phyloP scores from a whole-genome alignment of 805 yeast genomes.

The Cyberlindnera euphorbiae region DNA sequence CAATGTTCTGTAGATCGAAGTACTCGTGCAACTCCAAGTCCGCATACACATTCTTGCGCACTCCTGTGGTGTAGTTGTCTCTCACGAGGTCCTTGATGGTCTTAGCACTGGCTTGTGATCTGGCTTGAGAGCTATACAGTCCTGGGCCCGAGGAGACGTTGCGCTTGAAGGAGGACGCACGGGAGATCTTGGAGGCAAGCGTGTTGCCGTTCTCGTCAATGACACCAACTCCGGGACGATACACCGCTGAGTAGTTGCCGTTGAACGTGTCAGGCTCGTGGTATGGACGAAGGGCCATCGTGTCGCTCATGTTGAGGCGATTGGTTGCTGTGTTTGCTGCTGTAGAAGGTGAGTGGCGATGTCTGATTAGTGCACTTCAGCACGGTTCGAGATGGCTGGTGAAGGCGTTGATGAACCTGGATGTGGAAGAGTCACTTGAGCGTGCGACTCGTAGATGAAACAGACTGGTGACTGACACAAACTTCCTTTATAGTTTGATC shows the following conservation, averaged over 20 bases:
- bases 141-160: conserved; percentile 10
- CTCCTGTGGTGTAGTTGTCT: conserved; percentile 21
- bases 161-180: conserved; percentile 19
- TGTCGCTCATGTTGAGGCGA: conserved; percentile 7
- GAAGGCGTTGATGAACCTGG: too few species aligned
- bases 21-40: conserved; percentile 66
- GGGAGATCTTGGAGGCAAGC: conserved; percentile 35
- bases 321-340: not conserved
- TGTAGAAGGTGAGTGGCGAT: too few species aligned
- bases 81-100: conserved; percentile 20
- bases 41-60: conserved; percentile 25
- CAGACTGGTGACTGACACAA: too few species aligned
- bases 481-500: too few species aligned
- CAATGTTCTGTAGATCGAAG: conserved; percentile 53
- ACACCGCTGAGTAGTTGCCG: conserved; percentile 58
- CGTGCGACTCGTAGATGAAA: too few species aligned
- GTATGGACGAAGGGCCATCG: conserved; percentile 50
- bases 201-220: conserved; percentile 41
- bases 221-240: conserved; percentile 58
- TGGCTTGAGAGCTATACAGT: conserved; percentile 5
- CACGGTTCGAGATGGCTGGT: too few species aligned
- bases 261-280: conserved; percentile 64
- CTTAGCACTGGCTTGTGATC: conserved; percentile 8
- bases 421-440: too few species aligned
- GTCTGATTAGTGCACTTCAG: too few species aligned